Evolutionary conservation across 75 land plant genomes (phyloP).

Genomic region (Azolla pinnata): DNA sequence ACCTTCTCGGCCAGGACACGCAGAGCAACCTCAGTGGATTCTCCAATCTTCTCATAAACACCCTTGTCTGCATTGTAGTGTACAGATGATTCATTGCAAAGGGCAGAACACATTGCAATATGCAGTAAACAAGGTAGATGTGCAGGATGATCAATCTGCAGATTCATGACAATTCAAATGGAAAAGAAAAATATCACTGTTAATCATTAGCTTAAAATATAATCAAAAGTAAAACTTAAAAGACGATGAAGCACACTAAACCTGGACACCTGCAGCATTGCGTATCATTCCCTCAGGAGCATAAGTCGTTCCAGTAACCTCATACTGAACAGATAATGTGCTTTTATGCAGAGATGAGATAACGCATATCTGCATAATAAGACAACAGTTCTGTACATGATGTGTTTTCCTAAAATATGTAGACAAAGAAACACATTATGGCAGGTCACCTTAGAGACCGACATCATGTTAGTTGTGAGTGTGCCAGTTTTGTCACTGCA

Average conservation of each 20-base stretch:
- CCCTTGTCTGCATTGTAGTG: slow-evolving; percentile 88
- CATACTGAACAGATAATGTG: slow-evolving; percentile 49
- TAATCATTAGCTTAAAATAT: not conserved
- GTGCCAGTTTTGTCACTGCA: slow-evolving; percentile 99
- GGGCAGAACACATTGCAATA: slow-evolving; percentile 92
- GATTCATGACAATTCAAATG: not conserved
- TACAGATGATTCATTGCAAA: slow-evolving; percentile 86
- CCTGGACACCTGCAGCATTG: slow-evolving; percentile 64
- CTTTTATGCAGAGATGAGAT: slow-evolving; percentile 56
- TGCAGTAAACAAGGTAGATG: slow-evolving; percentile 83
- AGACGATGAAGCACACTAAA: slow-evolving; percentile 10
- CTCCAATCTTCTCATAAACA: slow-evolving; percentile 93
- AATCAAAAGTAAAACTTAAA: not conserved
- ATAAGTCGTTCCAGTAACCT: slow-evolving; percentile 84
- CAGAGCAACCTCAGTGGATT: slow-evolving; percentile 95
- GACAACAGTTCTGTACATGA: too few relatives aligned
- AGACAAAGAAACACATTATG: too few relatives aligned
- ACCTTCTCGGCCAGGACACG: slow-evolving; percentile 98
- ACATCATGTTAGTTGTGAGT: slow-evolving; percentile 99
- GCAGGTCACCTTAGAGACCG: slow-evolving; percentile 98
- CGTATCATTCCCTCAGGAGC: slow-evolving; percentile 81
- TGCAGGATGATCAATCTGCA: slow-evolving; percentile 92
- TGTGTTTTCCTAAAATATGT: too few relatives aligned
- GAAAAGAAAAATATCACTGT: not conserved
- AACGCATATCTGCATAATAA: slow-evolving; percentile 64